Base-by-base conservation (phyloP, 139 green algal species). In the Picochlorum sp. region DNA sequence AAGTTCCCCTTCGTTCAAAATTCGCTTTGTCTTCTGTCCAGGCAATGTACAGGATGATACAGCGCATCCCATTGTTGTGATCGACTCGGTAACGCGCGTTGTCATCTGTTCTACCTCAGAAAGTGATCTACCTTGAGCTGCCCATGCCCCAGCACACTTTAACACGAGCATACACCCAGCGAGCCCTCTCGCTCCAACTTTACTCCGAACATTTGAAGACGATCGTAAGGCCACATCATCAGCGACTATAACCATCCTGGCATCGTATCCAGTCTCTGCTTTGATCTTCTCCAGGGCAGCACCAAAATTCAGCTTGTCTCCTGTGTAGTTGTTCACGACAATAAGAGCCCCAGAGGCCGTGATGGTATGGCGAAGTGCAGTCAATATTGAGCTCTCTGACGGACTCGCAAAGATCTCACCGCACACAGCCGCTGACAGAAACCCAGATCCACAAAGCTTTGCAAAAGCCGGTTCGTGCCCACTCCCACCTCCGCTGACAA, bases 261-360 rank as follows among this genome's bases (percentile, higher is more conserved):
- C 85, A 44, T 58, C 52, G 44, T 76, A 58, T 21, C 18, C 16
- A 4, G 85, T 87, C 68, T 89, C 82, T 0, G 75, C 69, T 74
- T 86, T 87, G 44, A 88, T 90, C 20, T 80, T 74, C 75, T 96
- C 92, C 0, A 79, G 83, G 5, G 91, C 91, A 41, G 95, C 65
- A 0, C 92, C 92, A 77, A 98, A 98, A 66, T 95, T 84, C 16
- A 98, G 79, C 2, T 86, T 64, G 66, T 98, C 92, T 2, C 91
- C 85, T 21, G 89, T 97, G 80, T 97, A 97, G 72, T 95, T 96
- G 65, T 85, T 85, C 34, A 93, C 74, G 26, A 95, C 73, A 5
- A 95, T 66, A 32, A 94, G 77, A 66, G 78, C 88, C 70, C 87
- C 89, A 26, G 75, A 56, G 0, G 15, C 11, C 6, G 49, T 56